A percentile compares a stretch with the other conserved stretches of the same genome.
Evolutionary conservation across 306 rosid genomes (phyloP).

Genomic region (Acmispon strigosus): DNA sequence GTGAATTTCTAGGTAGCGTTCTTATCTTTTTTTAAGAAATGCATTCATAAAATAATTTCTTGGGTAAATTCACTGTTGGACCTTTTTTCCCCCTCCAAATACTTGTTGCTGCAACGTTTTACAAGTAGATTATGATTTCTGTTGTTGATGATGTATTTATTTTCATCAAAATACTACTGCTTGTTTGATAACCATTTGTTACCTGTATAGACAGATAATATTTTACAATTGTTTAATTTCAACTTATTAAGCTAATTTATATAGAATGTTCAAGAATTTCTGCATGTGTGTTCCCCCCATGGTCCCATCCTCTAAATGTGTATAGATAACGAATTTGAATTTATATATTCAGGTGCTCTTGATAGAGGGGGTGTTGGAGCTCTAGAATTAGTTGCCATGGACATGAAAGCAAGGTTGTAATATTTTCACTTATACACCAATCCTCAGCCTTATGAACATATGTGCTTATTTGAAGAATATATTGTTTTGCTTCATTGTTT

Average conservation of each 20-base stretch:
- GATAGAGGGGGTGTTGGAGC: conserved; percentile 99
- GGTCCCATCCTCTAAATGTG: background rate
- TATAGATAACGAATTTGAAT: conserved; percentile 12
- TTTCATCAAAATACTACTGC: background rate
- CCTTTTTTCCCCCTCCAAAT: background rate
- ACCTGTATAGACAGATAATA: background rate
- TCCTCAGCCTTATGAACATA: background rate
- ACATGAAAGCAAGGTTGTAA: conserved; percentile 96
- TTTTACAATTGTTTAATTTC: background rate
- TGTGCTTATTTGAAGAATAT: background rate
- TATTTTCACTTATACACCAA: background rate
- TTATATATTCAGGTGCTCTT: conserved; percentile 59
- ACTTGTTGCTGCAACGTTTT: conserved; percentile 6
- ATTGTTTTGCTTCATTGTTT: conserved; percentile 13
- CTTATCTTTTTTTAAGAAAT: conserved; percentile 11
- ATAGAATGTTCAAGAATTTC: background rate
- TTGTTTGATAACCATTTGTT: background rate
- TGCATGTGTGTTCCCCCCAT: background rate
- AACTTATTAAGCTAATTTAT: background rate
- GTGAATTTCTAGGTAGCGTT: conserved; percentile 74
- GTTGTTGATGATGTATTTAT: conserved; percentile 9
- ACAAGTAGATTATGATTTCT: background rate
- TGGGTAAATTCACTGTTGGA: background rate
- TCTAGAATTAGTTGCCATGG: conserved; percentile 99
- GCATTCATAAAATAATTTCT: background rate